A percentile compares a stretch with the other conserved stretches of the same genome.
Evolutionary conservation across 768 basidiomycete genomes (phyloP).

Genomic region (Psilocybe azurescens): DNA sequence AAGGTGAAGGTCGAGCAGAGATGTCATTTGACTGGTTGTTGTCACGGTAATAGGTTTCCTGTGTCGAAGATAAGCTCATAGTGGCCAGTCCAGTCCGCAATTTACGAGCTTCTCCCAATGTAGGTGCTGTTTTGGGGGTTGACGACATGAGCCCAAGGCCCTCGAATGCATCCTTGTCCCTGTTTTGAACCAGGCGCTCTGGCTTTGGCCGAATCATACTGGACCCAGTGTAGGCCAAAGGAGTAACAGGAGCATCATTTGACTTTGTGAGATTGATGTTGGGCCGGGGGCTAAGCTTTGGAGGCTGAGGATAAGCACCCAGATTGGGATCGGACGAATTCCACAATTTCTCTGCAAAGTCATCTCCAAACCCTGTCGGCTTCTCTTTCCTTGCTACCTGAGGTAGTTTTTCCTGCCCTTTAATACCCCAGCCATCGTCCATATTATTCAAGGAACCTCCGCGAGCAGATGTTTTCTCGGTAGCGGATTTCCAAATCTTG

Average conservation of each 20-base stretch:
- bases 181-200: constrained; percentile 25
- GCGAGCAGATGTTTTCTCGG: constrained; percentile 18
- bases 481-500: constrained; percentile 47
- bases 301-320: constrained; percentile 21
- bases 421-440: constrained; percentile 48
- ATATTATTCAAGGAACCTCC: constrained; percentile 8
- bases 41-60: constrained; percentile 32
- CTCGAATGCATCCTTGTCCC: constrained; percentile 77
- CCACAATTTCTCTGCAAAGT: constrained; percentile 65
- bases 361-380: constrained; percentile 65
- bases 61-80: constrained; percentile 38
- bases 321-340: constrained; percentile 47
- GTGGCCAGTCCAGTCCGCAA: constrained; percentile 73
- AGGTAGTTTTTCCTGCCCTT: constrained; percentile 24
- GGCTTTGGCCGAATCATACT: constrained; percentile 27
- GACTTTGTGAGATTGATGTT: constrained; percentile 22
- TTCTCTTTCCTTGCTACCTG: constrained; percentile 24
- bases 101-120: constrained; percentile 78
- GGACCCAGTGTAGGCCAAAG: constrained; percentile 34
- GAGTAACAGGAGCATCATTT: constrained; percentile 26
- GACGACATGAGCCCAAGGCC: constrained; percentile 62
- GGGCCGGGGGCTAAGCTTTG: constrained; percentile 25
- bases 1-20: constrained; percentile 39
- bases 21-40: constrained; percentile 28
- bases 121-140: constrained; percentile 58